phyloP scores from a whole-genome alignment of 305 asterid genomes.

The Solanum aculeatissimum region DNA sequence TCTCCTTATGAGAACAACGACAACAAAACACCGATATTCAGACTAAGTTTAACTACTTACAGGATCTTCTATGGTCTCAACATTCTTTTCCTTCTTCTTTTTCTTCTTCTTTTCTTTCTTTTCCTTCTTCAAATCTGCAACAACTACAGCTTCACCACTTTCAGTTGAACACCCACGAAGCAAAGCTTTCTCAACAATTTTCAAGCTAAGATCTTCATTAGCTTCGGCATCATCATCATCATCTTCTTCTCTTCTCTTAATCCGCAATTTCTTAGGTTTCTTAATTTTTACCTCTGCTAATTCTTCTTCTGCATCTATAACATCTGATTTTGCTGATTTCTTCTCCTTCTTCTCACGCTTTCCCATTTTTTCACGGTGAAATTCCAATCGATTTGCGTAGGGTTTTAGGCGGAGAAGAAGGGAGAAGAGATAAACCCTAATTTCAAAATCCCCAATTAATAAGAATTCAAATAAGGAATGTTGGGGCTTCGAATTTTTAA shows the following conservation, averaged over 20 bases:
- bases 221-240: conserved; percentile 60
- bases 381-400: background rate
- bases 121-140: conserved; percentile 24
- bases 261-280: background rate
- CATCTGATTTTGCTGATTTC: conserved; percentile 5
- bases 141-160: conserved; percentile 14
- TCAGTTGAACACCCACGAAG: conserved; percentile 3
- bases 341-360: conserved; percentile 33
- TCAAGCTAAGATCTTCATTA: conserved; percentile 70
- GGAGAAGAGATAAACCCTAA: background rate
- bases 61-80: conserved; percentile 17
- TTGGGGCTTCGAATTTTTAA: background rate
- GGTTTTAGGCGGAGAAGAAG: background rate
- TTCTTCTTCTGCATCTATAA: conserved; percentile 21
- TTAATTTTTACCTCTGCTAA: conserved; percentile 5
- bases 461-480: background rate
- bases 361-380: conserved; percentile 19
- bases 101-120: conserved; percentile 40
- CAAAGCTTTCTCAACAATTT: conserved; percentile 52
- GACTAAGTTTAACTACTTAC: conserved; percentile 19
- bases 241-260: background rate
- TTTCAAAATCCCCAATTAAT: background rate
- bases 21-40: background rate
- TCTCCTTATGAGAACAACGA: background rate
- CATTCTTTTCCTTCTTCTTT: conserved; percentile 20